Conservation (phyloP, 441 rosid genomes). For the Erysimum pusillum region DNA sequence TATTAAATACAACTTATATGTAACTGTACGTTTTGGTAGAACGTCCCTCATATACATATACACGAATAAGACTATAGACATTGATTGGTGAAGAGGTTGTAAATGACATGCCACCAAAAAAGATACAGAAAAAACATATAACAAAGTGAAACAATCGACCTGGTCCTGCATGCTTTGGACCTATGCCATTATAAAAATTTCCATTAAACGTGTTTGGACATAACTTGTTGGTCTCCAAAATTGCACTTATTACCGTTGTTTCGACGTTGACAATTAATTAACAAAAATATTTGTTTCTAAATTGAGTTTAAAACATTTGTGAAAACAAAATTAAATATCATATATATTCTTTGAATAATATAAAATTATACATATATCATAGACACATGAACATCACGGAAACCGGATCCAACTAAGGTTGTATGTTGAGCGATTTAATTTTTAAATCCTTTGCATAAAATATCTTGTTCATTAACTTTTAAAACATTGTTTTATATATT, state of each 20-base stretch:
- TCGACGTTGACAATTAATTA: conserved; percentile 37
- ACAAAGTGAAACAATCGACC: conserved; percentile 19
- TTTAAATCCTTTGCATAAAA: background rate
- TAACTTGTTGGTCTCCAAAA: conserved; percentile 39
- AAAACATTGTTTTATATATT: background rate
- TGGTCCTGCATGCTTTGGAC: conserved; percentile 47
- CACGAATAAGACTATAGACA: conserved; percentile 1
- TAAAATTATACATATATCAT: background rate
- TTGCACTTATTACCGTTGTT: conserved; percentile 31
- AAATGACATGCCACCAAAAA: conserved; percentile 39
- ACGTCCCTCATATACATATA: conserved; percentile 12
- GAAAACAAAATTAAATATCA: background rate
- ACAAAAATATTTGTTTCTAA: background rate
- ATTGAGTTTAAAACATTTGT: background rate
- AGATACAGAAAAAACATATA: conserved; percentile 7
- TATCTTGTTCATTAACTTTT: too few relatives aligned
- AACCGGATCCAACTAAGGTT: background rate
- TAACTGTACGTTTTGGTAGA: conserved; percentile 28
- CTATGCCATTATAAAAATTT: conserved; percentile 25
- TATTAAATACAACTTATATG: background rate
- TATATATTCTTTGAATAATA: background rate
- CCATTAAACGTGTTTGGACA: conserved; percentile 41
- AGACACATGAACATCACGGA: background rate
- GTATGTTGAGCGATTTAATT: background rate
- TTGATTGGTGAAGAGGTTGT: conserved; percentile 15